Percentiles rank a stretch among this genome's conserved stretches.
Evolutionary conservation across 768 basidiomycete genomes (phyloP).

Genomic region (Agrocybe praecox): DNA sequence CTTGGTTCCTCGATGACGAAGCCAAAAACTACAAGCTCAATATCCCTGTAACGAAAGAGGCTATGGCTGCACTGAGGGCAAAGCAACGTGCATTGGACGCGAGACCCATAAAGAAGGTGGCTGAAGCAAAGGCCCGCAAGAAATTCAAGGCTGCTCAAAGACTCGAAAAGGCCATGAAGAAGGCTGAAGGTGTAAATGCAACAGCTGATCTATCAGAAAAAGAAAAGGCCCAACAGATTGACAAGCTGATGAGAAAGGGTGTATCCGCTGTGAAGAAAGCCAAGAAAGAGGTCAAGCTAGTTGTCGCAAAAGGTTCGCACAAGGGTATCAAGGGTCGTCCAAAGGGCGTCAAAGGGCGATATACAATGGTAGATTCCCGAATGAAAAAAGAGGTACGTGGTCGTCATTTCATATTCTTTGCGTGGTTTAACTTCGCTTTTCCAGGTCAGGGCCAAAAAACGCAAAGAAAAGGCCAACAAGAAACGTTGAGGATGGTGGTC

Average conservation of each 20-base stretch:
- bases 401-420: not conserved
- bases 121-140: conserved; percentile 97
- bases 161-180: conserved; percentile 92
- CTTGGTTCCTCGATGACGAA: conserved; percentile 99
- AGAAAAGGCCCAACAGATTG: conserved; percentile 93
- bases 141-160: conserved; percentile 86
- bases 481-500: conserved; percentile 43
- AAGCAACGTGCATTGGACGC: conserved; percentile 95
- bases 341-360: conserved; percentile 94
- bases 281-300: conserved; percentile 78
- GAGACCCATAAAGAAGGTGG: conserved; percentile 97
- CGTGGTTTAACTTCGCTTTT: not conserved
- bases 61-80: conserved; percentile 79
- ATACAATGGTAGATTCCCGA: conserved; percentile 91
- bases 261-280: conserved; percentile 63
- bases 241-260: conserved; percentile 88
- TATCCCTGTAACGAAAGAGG: conserved; percentile 97
- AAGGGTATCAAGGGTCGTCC: conserved; percentile 92
- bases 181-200: conserved; percentile 90
- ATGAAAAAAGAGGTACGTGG: conserved; percentile 87
- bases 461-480: conserved; percentile 74
- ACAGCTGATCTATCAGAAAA: conserved; percentile 91
- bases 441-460: conserved; percentile 83
- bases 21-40: conserved; percentile 91
- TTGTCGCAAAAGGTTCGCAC: conserved; percentile 91